Conservation (phyloP, 225 moss, liverwort and hornwort genomes). For the Lunularia cruciata region DNA sequence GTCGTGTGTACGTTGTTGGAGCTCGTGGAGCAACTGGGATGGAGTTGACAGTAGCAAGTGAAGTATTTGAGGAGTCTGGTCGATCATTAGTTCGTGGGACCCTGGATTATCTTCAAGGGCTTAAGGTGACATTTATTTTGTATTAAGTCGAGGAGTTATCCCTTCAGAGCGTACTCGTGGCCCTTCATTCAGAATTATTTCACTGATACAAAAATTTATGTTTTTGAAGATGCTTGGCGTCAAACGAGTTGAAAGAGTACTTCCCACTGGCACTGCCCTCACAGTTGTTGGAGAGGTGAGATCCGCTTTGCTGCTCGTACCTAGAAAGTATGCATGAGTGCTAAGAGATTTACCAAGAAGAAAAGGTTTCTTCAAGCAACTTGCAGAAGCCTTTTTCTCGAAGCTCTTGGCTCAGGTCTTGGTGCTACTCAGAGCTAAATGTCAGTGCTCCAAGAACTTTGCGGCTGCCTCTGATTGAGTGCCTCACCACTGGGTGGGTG, state of each 20-base stretch:
- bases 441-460: too few species aligned
- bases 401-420: too few species aligned
- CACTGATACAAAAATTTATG: constrained; percentile 4
- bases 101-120: constrained; percentile 93
- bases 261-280: constrained; percentile 88
- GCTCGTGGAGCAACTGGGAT: constrained; percentile 86
- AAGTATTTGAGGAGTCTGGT: constrained; percentile 95
- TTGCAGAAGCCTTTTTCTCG: too few species aligned
- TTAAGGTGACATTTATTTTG: constrained; percentile 42
- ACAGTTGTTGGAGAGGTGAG: constrained; percentile 90
- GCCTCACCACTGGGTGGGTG: too few species aligned
- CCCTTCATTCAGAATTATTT: background rate
- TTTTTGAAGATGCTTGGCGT: constrained; percentile 84
- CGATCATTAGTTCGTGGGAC: constrained; percentile 97
- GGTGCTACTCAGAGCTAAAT: too few species aligned
- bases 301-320: too few species aligned
- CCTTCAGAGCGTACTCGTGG: too few species aligned
- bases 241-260: constrained; percentile 92
- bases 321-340: too few species aligned
- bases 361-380: too few species aligned
- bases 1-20: constrained; percentile 85
- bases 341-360: too few species aligned
- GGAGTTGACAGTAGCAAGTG: constrained; percentile 96
- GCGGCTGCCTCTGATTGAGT: too few species aligned
- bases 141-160: constrained; percentile 1